Conservation (phyloP, 345 rosid species). For the Excoecaria cochinchinensis region DNA sequence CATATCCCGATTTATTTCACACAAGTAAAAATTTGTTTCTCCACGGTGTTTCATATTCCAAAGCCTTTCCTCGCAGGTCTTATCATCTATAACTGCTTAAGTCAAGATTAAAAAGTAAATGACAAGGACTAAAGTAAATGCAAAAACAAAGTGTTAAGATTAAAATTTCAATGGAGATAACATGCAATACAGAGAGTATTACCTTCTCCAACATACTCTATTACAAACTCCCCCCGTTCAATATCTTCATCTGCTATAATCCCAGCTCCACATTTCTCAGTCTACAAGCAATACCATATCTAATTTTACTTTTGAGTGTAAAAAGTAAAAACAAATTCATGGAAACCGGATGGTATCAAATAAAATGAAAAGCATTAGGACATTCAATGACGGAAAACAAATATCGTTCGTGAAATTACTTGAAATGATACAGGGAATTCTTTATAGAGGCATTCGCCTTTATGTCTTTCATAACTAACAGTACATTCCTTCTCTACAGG, state of each 20-base stretch:
- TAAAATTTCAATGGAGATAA: conserved; percentile 9
- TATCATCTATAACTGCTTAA: conserved; percentile 81
- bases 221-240: conserved; percentile 79
- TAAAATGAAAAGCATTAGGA: conserved; percentile 14
- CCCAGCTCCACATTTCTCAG: conserved; percentile 95
- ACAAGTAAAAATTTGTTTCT: conserved; percentile 88
- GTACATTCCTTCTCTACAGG: background rate
- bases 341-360: conserved; percentile 7
- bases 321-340: conserved; percentile 7
- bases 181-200: conserved; percentile 14
- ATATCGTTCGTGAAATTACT: background rate
- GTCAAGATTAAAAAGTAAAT: background rate
- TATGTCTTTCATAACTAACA: background rate
- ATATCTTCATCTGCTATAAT: conserved; percentile 91
- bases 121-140: conserved; percentile 9
- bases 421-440: background rate
- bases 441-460: background rate
- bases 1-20: conserved; percentile 90
- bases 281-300: conserved; percentile 57
- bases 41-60: conserved; percentile 76
- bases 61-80: conserved; percentile 92
- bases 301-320: conserved; percentile 28
- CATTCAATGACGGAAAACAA: background rate
- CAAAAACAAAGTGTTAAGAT: background rate
- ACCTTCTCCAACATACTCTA: conserved; percentile 99